These are phyloP conservation scores for Saccharomycopsis fodiens DNA, from an alignment of 805 yeast species.

Conservation along the genomic window DNA sequence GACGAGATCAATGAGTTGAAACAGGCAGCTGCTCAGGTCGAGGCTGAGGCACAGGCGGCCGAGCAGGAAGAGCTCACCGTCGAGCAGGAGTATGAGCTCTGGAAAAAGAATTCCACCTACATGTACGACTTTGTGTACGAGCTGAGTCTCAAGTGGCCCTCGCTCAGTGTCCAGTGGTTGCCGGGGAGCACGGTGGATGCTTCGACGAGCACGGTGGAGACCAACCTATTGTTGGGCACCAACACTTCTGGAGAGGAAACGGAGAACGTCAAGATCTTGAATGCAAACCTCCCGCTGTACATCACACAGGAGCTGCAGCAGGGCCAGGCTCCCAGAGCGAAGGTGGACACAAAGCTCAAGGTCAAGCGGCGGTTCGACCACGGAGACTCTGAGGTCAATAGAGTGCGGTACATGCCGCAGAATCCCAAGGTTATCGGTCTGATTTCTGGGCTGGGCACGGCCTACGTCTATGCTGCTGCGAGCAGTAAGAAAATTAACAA, in stretches of 20 bases:
- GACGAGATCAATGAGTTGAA: not conserved
- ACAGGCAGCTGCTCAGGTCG: not conserved
- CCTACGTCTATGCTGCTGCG: slow-evolving; percentile 43
- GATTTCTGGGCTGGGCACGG: slow-evolving; percentile 59
- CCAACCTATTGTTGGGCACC: slow-evolving; percentile 59
- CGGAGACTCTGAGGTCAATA: slow-evolving; percentile 51
- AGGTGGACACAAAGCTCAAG: slow-evolving; percentile 48
- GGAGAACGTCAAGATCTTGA: slow-evolving; percentile 61
- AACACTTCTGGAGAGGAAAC: slow-evolving; percentile 65
- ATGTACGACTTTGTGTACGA: slow-evolving; percentile 82
- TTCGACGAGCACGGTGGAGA: slow-evolving; percentile 32
- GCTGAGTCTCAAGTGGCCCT: slow-evolving; percentile 77
- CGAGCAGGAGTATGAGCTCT: slow-evolving; percentile 59
- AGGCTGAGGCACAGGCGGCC: slow-evolving; percentile 6
- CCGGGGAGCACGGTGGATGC: slow-evolving; percentile 33
- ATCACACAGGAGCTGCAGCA: slow-evolving; percentile 17
- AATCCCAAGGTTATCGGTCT: slow-evolving; percentile 49
- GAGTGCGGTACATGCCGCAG: slow-evolving; percentile 67
- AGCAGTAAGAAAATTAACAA: slow-evolving; percentile 25
- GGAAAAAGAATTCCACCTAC: slow-evolving; percentile 74
- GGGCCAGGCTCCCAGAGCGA: slow-evolving; percentile 21
- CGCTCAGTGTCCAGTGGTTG: slow-evolving; percentile 71
- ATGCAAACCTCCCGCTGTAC: slow-evolving; percentile 43
- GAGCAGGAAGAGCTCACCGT: slow-evolving; percentile 26
- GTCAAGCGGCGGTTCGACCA: slow-evolving; percentile 55